Base-by-base conservation (phyloP, 768 basidiomycete species). In the Amanita muscaria region DNA sequence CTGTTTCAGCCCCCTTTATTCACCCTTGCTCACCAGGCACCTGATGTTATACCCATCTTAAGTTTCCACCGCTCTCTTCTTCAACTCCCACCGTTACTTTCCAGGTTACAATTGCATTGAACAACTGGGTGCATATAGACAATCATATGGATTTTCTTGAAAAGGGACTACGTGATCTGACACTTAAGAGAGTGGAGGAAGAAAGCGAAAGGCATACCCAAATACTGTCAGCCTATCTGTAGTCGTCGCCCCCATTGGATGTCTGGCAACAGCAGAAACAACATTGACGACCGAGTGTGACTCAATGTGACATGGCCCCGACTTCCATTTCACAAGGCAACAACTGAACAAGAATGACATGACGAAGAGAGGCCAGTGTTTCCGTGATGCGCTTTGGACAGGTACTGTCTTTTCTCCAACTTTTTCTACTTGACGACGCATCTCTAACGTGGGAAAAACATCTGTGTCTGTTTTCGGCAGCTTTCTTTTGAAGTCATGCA, bases 311-410 rank as follows among this genome's bases (percentile, higher is more conserved):
- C n/a, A n/a, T n/a, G 41, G 40, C 9, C 6, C 14, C 5, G 19
- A n/a, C 40, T 21, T 5, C 29, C 27, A n/a, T 23, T 21, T 25
- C 31, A 43, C 24, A 23, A 15, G 27, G 10, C n/a, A 30, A 18
- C 33, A 35, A 5, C 15, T 8, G 19, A 18, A 30, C 16, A 27
- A 31, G 29, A 27, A 3, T 11, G 10, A 23, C 2, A 11, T 36
- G 44, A 23, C 44, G 66, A 34, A 64, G 70, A 46, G 61, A 70
- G 35, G 72, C 71, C 14, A 77, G 74, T 42, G 66, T 82, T 29
- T 79, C 77, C 1, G 67, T 82, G 33, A 76, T 76, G 43, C 67
- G 75, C 14, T 76, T 80, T 51, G 79, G 80, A 21, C 72, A 79
- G 69, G 78, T 80, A 38, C 27, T 29, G 27, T 47, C 64, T 47